phyloP scores from a whole-genome alignment of 345 rosid genomes.

The Pistacia vera region DNA sequence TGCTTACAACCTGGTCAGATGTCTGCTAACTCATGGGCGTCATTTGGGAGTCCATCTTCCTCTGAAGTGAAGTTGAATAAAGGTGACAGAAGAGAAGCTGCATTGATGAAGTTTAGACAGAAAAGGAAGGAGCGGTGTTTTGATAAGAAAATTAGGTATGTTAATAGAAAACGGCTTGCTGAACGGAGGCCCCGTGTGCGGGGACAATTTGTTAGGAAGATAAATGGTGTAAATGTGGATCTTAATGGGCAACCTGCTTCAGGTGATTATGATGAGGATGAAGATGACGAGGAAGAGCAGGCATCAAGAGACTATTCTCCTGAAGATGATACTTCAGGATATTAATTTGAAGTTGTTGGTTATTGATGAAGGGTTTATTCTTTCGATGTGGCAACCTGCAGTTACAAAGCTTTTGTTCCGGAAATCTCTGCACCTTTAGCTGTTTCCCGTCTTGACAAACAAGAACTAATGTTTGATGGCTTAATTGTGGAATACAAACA shows the following conservation, averaged over 20 bases:
- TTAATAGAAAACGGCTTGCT: slow-evolving; percentile 86
- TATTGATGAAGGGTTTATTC: not conserved
- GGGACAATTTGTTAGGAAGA: slow-evolving; percentile 96
- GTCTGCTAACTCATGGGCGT: slow-evolving; percentile 63
- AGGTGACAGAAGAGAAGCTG: slow-evolving; percentile 90
- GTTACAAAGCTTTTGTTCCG: slow-evolving; percentile 13
- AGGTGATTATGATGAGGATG: slow-evolving; percentile 76
- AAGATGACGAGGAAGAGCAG: slow-evolving; percentile 67
- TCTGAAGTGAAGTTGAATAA: slow-evolving; percentile 57
- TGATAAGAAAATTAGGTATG: slow-evolving; percentile 95
- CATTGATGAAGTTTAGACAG: slow-evolving; percentile 86
- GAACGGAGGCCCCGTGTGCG: slow-evolving; percentile 98
- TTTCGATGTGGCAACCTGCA: not conserved
- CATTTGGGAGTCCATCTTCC: slow-evolving; percentile 55
- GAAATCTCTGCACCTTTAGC: not conserved
- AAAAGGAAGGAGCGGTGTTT: slow-evolving; percentile 94
- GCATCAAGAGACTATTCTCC: slow-evolving; percentile 68
- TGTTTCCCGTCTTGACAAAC: not conserved
- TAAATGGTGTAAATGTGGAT: slow-evolving; percentile 80
- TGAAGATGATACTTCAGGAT: slow-evolving; percentile 54
- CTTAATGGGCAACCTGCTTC: slow-evolving; percentile 79
- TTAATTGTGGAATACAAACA: not conserved
- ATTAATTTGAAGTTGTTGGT: slow-evolving; percentile 19
- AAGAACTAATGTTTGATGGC: not conserved
- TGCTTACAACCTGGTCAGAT: slow-evolving; percentile 71